Percentiles rank a stretch among this genome's conserved stretches.
Conservation (phyloP, 179 eudicot species). For the Carnegiea gigantea region DNA sequence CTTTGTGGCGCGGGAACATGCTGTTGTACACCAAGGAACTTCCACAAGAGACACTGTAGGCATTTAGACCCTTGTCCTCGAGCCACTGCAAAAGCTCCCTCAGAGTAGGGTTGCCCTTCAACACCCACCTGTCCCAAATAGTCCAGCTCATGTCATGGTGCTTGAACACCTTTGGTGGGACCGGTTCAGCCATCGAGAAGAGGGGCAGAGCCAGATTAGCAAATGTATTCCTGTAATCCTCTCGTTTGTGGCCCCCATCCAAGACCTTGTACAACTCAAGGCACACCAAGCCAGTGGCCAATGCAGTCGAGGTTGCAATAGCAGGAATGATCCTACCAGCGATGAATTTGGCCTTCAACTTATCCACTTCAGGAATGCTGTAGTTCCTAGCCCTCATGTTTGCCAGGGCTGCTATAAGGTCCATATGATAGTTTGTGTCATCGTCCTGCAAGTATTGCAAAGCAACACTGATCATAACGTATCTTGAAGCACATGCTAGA, state of each 20-base stretch:
- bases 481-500: neutral
- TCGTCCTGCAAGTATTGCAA: constrained; percentile 39
- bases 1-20: constrained; percentile 80
- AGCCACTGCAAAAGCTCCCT: constrained; percentile 58
- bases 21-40: constrained; percentile 72
- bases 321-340: constrained; percentile 53
- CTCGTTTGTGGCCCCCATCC: constrained; percentile 40
- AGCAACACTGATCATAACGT: neutral
- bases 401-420: constrained; percentile 45
- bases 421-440: constrained; percentile 55
- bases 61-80: constrained; percentile 53
- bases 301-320: constrained; percentile 45
- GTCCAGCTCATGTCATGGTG: constrained; percentile 50
- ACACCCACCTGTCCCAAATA: constrained; percentile 49
- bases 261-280: constrained; percentile 53
- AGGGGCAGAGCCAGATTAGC: constrained; percentile 52
- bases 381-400: constrained; percentile 58
- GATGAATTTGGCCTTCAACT: constrained; percentile 47
- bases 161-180: constrained; percentile 50
- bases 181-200: constrained; percentile 50
- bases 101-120: constrained; percentile 52
- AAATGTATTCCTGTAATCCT: constrained; percentile 49
- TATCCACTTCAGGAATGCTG: constrained; percentile 50
- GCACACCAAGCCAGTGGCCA: constrained; percentile 53
- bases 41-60: constrained; percentile 67